Percentiles rank a stretch among this genome's conserved stretches.
Conservation (phyloP, 2,329 filamentous ascomycete species). For the Scytalidium sp. region DNA sequence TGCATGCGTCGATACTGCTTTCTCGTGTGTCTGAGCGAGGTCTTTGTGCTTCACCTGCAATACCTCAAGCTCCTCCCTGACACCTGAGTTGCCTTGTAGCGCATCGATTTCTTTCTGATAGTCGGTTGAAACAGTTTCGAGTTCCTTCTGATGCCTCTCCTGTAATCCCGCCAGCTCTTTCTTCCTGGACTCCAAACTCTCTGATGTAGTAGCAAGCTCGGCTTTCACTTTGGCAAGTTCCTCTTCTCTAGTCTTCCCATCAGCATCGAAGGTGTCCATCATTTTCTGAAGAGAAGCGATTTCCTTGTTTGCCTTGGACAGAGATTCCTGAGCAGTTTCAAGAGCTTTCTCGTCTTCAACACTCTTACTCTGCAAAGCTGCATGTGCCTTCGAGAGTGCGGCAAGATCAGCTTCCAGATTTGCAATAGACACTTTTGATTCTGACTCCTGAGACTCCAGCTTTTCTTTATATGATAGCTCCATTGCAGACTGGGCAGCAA, state of each 20-base stretch:
- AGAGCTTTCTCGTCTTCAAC: conserved; percentile 41
- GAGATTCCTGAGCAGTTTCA: conserved; percentile 29
- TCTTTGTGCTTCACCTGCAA: conserved; percentile 56
- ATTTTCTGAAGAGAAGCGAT: conserved; percentile 46
- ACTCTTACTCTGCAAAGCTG: conserved; percentile 42
- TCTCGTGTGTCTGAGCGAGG: conserved; percentile 30
- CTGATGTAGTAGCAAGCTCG: conserved; percentile 22
- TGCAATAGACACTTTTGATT: conserved; percentile 43
- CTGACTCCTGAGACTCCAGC: conserved; percentile 42
- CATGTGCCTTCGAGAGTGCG: conserved; percentile 16
- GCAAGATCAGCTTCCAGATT: conserved; percentile 45
- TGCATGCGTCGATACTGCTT: conserved; percentile 14
- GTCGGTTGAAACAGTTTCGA: conserved; percentile 56
- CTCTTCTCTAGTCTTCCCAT: conserved; percentile 31
- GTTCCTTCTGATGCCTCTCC: conserved; percentile 53
- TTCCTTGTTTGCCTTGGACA: conserved; percentile 37
- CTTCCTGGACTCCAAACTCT: conserved; percentile 27
- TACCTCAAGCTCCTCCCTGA: conserved; percentile 61
- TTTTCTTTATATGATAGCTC: conserved; percentile 43
- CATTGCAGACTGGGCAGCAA: conserved; percentile 42
- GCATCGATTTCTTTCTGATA: conserved; percentile 65
- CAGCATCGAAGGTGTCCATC: conserved; percentile 44
- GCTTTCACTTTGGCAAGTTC: conserved; percentile 21
- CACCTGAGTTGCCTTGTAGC: conserved; percentile 59
- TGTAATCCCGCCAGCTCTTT: conserved; percentile 43